Evolutionary conservation across 176 grass and related monocot species (phyloP).

Genomic region (Oryza longistaminata): DNA sequence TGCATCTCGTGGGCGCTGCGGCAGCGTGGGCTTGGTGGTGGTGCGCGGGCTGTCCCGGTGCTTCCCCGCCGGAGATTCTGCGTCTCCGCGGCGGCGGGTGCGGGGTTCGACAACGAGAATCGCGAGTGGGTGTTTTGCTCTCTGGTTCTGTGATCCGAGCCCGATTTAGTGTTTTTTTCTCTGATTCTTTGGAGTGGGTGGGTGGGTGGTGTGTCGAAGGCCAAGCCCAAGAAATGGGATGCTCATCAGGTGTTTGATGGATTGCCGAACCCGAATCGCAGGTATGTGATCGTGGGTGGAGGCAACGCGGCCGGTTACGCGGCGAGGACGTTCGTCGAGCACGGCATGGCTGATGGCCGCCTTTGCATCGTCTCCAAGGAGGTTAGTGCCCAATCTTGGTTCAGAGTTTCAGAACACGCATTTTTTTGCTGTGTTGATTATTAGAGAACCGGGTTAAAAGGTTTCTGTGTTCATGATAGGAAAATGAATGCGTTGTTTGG

Average conservation of each 20-base stretch:
- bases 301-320: slow-evolving; percentile 91
- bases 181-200: not conserved
- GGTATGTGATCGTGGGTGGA: slow-evolving; percentile 92
- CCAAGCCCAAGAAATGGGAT: not conserved
- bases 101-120: slow-evolving; percentile 63
- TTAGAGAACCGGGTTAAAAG: not conserved
- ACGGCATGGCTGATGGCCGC: slow-evolving; percentile 80
- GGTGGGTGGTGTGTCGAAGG: not conserved
- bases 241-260: not conserved
- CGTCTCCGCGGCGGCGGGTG: slow-evolving; percentile 33
- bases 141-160: slow-evolving; percentile 5
- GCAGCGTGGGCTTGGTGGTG: not conserved
- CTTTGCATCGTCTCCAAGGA: slow-evolving; percentile 96
- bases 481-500: not conserved
- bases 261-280: slow-evolving; percentile 21
- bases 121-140: slow-evolving; percentile 51
- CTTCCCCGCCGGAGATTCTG: slow-evolving; percentile 17
- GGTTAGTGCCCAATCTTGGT: slow-evolving; percentile 39
- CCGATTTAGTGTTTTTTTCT: not conserved
- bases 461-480: not conserved
- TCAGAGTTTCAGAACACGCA: not conserved
- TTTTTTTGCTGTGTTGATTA: not conserved
- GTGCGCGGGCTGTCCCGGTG: not conserved
- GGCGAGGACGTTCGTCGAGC: slow-evolving; percentile 79
- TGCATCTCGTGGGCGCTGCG: slow-evolving; percentile 41